Base-by-base conservation (phyloP, 1,139 yeast species). In the Kazachstania sp. region DNA sequence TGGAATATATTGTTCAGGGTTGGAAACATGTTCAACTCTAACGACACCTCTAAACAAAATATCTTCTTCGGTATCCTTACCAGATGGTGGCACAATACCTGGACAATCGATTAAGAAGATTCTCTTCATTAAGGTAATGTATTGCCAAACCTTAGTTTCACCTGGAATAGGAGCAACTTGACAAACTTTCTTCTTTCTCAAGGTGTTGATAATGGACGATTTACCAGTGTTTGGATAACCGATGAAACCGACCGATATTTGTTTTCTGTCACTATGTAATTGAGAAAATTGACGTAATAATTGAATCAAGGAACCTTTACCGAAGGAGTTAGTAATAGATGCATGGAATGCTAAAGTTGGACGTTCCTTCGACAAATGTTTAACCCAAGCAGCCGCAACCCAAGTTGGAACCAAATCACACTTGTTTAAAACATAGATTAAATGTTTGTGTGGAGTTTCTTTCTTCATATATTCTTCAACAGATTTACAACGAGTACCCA, bases 301-400 rank as follows among this genome's bases (percentile, higher is more conserved):
- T 69, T 90, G 97, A 63, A 92, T 92, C 63, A 92, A 74, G 31
- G 96, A 86, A 58, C 98, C 98, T 66, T 92, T 92, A 71, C 98
- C 98, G 64, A 92, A 92, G 0, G 97, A 88, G 67, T 92, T 92
- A 55, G 95, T 92, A 58, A 92, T 92, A 4, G 97, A 88, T 3
- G 98, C 97, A 68, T 92, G 98, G 74, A 92, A 92, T 53, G 98
- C 98, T 60, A 92, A 74, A 3, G 98, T 92, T 44, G 98, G 98
- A 64, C 80, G 87, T 51, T 81, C 86, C 63, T 86, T 88, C 2
- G 97, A 88, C 56, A 92, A 74, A 66, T 85, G 92, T 66, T 92
- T 92, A 45, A 92, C 96, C 98, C 98, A 92, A 44, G 97, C 96
- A 66, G 97, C 97, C 63, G 98, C 96, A 61, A 88, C 97, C 97